A percentile compares a stretch with the other conserved stretches of the same genome.
Conservation (phyloP, 1,284 basidiomycete species). For the Pyrrhoderma lamaoense region DNA sequence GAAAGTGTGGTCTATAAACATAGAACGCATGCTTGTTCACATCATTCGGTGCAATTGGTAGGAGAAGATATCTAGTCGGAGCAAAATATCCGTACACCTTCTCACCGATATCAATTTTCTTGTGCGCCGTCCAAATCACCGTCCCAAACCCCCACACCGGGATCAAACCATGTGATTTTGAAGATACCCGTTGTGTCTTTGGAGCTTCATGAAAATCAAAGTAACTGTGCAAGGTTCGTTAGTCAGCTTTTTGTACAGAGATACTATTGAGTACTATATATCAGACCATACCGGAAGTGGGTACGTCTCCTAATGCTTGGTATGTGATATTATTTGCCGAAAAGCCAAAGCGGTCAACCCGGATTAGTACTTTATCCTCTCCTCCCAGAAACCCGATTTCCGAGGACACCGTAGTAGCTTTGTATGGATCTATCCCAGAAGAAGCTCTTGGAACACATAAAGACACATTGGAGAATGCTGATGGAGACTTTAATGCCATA, state of each 20-base stretch:
- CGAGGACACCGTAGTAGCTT: constrained; percentile 24
- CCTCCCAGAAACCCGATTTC: constrained; percentile 6
- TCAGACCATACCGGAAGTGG: constrained; percentile 46
- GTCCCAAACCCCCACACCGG: constrained; percentile 65
- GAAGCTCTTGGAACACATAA: constrained; percentile 32
- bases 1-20: constrained; percentile 49
- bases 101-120: constrained; percentile 42
- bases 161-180: constrained; percentile 47
- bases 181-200: constrained; percentile 29
- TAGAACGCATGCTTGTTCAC: constrained; percentile 47
- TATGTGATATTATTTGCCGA: constrained; percentile 50
- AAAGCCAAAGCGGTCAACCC: constrained; percentile 56
- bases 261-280: too few species aligned
- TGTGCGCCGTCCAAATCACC: constrained; percentile 40
- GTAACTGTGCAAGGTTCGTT: constrained; percentile 43
- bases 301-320: constrained; percentile 45
- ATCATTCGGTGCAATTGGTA: constrained; percentile 41
- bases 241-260: too few species aligned
- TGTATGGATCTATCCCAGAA: constrained; percentile 23
- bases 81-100: constrained; percentile 59
- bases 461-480: constrained; percentile 23
- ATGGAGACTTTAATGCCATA: too few species aligned
- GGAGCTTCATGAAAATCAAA: constrained; percentile 55
- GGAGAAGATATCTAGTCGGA: constrained; percentile 45
- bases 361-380: constrained; percentile 45